Base-by-base conservation (phyloP, 768 basidiomycete species). In the Fomitopsis serialis region DNA sequence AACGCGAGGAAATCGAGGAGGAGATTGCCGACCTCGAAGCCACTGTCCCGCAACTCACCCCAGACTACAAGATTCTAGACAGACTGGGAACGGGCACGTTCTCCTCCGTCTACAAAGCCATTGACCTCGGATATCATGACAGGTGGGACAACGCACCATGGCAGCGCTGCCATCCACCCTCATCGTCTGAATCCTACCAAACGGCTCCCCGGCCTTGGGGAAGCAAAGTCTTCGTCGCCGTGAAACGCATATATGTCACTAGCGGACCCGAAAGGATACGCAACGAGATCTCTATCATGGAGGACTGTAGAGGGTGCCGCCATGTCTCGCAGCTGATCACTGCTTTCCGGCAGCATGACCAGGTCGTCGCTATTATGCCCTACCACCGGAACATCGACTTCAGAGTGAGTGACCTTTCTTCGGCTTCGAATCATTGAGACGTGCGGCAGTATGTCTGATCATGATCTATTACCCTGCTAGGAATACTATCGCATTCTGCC, bases 31-130 rank as follows among this genome's bases (percentile, higher is more conserved):
- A 89, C 55, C 78, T 98, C 24, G 72, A 83, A 56, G 65, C 71
- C 1, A 76, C 79, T 17, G 82, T 96, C 3, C 87, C 89, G 0
- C 68, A 77, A n/a, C 74, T 96, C 50, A 65, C 70, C 4, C 63
- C 73, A 2, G 76, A 88, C 58, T 98, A 96, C 74, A 78, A 74
- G 47, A 74, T 98, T 34, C 68, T 98, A 34, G 96, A 98, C 71
- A 81, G 95, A 1, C 79, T 99, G 0, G 97, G 97, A 13, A 98
- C 95, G 50, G 96, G 96, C 15, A 99, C 96, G 1, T 99, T 99
- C 72, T 98, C 96, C 0, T 94, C 94, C 10, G 97, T 99, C n/a
- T 99, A 98, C 78, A 97, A 98, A 63, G 97, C 95, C 0, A 69
- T 95, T 58, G 97, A 99, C 68, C 62, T 88, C 15, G 70, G 77